Percentiles rank a stretch among this genome's conserved stretches.
phyloP scores from a whole-genome alignment of 148 eudicot genomes.

The Rhododendron kiyosumense region DNA sequence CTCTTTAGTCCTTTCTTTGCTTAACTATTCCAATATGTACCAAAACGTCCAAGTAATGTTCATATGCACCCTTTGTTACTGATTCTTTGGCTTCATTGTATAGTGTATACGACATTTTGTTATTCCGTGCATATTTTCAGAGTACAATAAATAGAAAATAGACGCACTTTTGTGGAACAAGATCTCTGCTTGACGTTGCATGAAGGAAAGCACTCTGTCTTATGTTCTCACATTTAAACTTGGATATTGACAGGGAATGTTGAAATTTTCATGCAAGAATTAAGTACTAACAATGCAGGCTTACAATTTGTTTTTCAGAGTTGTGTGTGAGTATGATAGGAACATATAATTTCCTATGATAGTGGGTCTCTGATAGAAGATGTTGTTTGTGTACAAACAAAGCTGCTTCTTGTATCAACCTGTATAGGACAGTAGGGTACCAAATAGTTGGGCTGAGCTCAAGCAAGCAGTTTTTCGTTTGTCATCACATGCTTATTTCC shows the following conservation, averaged over 20 bases:
- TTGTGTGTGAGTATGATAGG: neutral
- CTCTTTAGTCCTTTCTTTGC: neutral
- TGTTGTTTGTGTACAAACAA: neutral
- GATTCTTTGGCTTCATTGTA: neutral
- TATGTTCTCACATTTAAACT: neutral
- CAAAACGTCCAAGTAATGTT: neutral
- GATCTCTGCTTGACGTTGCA: neutral
- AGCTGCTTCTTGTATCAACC: neutral
- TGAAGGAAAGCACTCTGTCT: neutral
- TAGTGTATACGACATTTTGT: neutral
- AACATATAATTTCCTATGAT: neutral
- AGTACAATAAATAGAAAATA: neutral
- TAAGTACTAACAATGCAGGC: neutral
- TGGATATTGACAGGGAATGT: neutral
- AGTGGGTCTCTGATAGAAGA: neutral
- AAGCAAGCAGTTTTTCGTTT: neutral
- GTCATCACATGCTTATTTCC: neutral
- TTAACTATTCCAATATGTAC: neutral
- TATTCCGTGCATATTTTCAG: neutral
- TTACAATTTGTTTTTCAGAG: neutral
- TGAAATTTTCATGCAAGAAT: neutral
- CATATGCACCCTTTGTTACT: neutral
- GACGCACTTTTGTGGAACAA: too few relatives aligned
- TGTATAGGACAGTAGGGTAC: neutral
- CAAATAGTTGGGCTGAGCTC: neutral